Evolutionary conservation across 2,329 filamentous ascomycete species (phyloP), one percentile per base, ranked within the genome.

Genomic region (Fusarium sp.): DNA sequence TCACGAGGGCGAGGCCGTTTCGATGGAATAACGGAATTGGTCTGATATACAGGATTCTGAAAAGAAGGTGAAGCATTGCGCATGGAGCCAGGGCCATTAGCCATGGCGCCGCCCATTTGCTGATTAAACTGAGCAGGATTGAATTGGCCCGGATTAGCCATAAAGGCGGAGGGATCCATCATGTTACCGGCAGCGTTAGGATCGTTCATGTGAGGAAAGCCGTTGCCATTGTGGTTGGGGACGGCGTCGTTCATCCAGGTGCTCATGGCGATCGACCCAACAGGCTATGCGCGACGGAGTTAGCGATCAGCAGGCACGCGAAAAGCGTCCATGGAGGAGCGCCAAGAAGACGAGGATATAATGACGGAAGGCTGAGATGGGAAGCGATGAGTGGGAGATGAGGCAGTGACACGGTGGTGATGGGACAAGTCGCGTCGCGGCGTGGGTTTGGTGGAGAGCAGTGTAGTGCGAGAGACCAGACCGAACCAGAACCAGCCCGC

Each of bases 21-120:
- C 27, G 95, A 95, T 65, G 95, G 95, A 75, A 97, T 91, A 78
- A 97, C 91, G 52, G 92, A 88, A 83, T 93, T 95, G 75, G 94
- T 94, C 80, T 94, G 92, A 85, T 95, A 97, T 78, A 90, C 89
- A 68, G 92, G 89, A 78, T 93, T 93, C 78, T 92, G 89, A 81
- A 93, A 95, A 46, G 81, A 90, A 47, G 93, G 93, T 59, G 94
- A 95, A 68, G 90, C 91, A 82, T 94, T 95, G 86, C 94, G 93
- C 86, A 93, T 92, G 78, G 87, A 90, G 84, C 93, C 92, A 79
- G 88, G 90, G 83, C 93, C 92, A 85, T 95, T 96, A 81, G 93
- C 93, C 89, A 95, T 92, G 79, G 63, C 74, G 46, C 82, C 85
- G 68, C 84, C 82, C 83, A 89, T 86, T 80, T 88, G 82, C 65